phyloP scores from a whole-genome alignment of 208 protist species.

The Trypanosoma mega region DNA sequence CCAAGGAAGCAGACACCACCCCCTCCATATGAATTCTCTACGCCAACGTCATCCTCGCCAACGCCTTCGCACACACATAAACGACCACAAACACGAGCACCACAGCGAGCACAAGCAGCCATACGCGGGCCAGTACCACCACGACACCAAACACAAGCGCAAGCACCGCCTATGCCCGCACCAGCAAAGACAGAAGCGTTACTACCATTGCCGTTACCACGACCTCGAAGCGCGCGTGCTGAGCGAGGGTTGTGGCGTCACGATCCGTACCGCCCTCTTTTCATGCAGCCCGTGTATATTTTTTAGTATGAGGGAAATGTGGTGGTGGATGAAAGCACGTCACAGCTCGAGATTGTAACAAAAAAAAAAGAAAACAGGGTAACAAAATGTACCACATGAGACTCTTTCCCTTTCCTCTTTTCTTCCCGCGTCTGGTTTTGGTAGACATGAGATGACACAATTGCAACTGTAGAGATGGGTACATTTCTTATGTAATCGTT shows the following conservation, averaged over 20 bases:
- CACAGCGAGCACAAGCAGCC: too few relatives aligned
- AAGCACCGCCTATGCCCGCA: not conserved
- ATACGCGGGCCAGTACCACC: constrained; percentile 14
- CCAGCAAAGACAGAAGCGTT: not conserved
- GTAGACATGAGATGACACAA: not conserved
- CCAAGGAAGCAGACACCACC: too few relatives aligned
- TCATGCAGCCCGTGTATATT: constrained; percentile 3
- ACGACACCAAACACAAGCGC: not conserved
- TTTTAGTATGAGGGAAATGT: constrained; percentile 1
- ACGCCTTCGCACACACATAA: too few relatives aligned
- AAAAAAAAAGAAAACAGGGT: constrained; percentile 1
- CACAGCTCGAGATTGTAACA: too few relatives aligned
- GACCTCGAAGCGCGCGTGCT: not conserved
- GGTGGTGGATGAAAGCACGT: too few relatives aligned
- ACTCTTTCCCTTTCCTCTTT: not conserved
- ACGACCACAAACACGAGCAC: too few relatives aligned
- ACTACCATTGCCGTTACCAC: not conserved
- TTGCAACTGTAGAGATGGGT: not conserved
- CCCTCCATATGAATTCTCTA: not conserved
- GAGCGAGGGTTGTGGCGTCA: constrained; percentile 4
- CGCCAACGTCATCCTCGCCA: not conserved
- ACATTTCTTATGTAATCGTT: not conserved
- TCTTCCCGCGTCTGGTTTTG: not conserved
- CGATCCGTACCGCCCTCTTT: constrained; percentile 7
- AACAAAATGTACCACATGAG: not conserved